A percentile compares a stretch with the other conserved stretches of the same genome.
Conservation (phyloP, 2,329 filamentous ascomycete species). For the Xylaria hypoxylon region DNA sequence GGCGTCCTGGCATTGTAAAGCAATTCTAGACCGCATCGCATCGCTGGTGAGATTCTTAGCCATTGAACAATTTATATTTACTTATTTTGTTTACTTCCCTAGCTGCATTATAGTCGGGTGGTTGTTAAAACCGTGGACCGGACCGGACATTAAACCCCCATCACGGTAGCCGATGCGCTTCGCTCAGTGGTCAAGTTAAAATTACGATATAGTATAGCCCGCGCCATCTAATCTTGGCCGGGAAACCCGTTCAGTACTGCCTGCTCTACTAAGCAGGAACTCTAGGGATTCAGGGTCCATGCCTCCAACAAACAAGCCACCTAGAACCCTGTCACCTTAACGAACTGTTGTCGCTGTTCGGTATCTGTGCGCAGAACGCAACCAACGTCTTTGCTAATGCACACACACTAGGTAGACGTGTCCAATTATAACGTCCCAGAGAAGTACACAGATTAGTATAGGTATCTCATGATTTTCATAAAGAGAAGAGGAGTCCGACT, state of each 20-base stretch:
- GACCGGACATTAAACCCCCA: constrained; percentile 32
- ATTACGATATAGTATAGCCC: constrained; percentile 23
- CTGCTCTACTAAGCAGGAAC: background rate
- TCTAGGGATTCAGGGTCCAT: constrained; percentile 26
- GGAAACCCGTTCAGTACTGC: constrained; percentile 30
- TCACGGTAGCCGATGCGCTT: constrained; percentile 22
- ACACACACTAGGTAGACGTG: no score
- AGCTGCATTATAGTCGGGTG: background rate
- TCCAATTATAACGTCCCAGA: constrained; percentile 15
- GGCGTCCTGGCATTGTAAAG: background rate
- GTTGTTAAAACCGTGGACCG: constrained; percentile 9
- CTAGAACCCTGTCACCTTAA: constrained; percentile 25
- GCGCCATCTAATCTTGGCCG: constrained; percentile 13
- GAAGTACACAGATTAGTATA: background rate
- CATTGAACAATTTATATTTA: constrained; percentile 1
- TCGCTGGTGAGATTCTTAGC: background rate
- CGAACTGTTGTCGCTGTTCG: constrained; percentile 11
- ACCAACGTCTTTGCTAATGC: background rate
- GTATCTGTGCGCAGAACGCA: constrained; percentile 23
- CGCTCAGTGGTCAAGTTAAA: constrained; percentile 33
- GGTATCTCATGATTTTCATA: no score
- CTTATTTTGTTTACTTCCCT: constrained; percentile 23
- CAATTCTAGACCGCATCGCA: background rate
- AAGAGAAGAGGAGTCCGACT: constrained; percentile 2
- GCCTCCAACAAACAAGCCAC: constrained; percentile 9